phyloP scores from a whole-genome alignment of 441 rosid species.

The Viola pubescens region DNA sequence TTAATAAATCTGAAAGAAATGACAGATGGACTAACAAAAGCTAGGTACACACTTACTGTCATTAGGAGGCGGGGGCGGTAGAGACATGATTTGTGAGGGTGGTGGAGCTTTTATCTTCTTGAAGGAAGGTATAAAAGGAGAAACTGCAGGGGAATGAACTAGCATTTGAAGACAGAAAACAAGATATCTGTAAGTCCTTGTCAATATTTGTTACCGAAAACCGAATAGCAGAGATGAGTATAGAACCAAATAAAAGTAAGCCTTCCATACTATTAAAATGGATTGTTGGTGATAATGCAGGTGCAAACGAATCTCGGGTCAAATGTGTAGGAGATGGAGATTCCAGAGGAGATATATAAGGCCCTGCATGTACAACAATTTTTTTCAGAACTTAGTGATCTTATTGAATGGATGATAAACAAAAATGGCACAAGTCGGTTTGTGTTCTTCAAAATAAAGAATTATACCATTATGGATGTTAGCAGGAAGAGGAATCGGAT shows the following conservation, averaged over 20 bases:
- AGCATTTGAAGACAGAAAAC: conserved; percentile 24
- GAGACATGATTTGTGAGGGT: conserved; percentile 28
- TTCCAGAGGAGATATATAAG: conserved; percentile 25
- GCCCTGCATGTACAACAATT: conserved; percentile 22
- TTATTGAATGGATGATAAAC: not conserved
- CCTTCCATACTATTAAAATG: conserved; percentile 28
- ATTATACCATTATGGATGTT: conserved; percentile 25
- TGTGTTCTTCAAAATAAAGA: not conserved
- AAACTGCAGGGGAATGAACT: conserved; percentile 31
- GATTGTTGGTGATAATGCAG: conserved; percentile 28
- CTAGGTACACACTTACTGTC: conserved; percentile 26
- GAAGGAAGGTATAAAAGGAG: conserved; percentile 33
- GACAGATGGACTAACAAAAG: not conserved
- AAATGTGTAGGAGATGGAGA: conserved; percentile 21
- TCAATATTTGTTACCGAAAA: conserved; percentile 4
- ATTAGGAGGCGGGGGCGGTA: conserved; percentile 65
- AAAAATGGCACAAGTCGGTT: too few species aligned
- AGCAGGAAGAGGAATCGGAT: conserved; percentile 18
- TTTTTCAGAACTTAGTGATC: not conserved
- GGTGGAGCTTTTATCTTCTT: conserved; percentile 36
- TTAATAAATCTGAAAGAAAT: conserved; percentile 1
- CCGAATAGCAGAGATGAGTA: conserved; percentile 11
- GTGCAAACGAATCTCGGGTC: conserved; percentile 28
- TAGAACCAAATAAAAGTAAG: conserved; percentile 12
- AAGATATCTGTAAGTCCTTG: conserved; percentile 6